phyloP scores from a whole-genome alignment of 495 filamentous ascomycete species.

The Talaromyces nanjingensis region DNA sequence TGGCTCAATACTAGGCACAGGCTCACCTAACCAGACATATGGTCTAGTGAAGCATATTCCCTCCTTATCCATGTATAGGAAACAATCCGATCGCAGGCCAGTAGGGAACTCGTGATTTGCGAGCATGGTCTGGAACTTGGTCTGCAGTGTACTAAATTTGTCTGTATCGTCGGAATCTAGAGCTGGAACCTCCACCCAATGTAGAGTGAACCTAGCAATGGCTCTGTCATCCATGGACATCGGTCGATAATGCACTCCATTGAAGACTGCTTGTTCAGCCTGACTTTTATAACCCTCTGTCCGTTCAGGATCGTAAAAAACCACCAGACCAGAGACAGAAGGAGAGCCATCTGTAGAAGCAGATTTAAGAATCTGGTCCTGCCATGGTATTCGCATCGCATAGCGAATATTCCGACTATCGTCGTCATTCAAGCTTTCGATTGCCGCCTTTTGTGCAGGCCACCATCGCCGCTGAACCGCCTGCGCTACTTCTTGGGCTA shows the following conservation, averaged over 20 bases:
- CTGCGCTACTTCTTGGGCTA: not conserved
- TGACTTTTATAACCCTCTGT: not conserved
- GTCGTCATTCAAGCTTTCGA: constrained; percentile 1
- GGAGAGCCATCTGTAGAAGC: not conserved
- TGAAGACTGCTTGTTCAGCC: constrained; percentile 10
- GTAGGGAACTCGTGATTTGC: constrained; percentile 4
- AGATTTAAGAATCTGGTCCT: constrained; percentile 10
- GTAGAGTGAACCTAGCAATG: constrained; percentile 10
- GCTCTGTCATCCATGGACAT: constrained; percentile 8
- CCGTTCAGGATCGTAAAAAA: constrained; percentile 8
- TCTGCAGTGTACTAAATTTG: constrained; percentile 6
- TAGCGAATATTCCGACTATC: constrained; percentile 11
- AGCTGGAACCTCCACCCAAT: constrained; percentile 8
- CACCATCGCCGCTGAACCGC: constrained; percentile 5
- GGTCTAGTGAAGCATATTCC: constrained; percentile 8
- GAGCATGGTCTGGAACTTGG: constrained; percentile 6
- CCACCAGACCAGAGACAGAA: constrained; percentile 10
- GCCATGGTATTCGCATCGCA: constrained; percentile 12
- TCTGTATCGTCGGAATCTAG: not conserved
- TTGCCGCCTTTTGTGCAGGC: not conserved
- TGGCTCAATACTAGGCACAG: constrained; percentile 6
- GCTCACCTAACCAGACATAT: constrained; percentile 4
- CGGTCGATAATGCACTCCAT: constrained; percentile 9
- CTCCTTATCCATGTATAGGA: constrained; percentile 14
- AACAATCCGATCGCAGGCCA: constrained; percentile 12